phyloP scores from a whole-genome alignment of 192 early-diverging fungal genomes.

The Diversispora epigaea region DNA sequence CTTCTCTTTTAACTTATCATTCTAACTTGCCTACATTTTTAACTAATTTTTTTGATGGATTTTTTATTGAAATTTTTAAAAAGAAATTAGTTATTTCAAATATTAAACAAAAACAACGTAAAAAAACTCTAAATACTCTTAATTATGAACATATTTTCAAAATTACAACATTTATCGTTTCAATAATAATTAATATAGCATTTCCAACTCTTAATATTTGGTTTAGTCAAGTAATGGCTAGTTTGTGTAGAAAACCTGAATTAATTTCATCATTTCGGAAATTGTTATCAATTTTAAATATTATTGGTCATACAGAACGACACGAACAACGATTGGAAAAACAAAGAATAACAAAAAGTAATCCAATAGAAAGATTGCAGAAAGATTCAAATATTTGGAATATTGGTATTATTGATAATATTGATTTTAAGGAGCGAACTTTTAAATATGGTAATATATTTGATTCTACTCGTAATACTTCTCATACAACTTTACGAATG shows the following conservation, averaged over 20 bases:
- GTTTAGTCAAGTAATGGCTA: too few relatives aligned
- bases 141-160: background rate
- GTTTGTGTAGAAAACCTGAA: too few relatives aligned
- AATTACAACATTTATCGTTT: too few relatives aligned
- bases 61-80: background rate
- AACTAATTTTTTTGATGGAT: background rate
- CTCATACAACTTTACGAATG: background rate
- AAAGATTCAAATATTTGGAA: background rate
- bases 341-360: too few relatives aligned
- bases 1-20: background rate
- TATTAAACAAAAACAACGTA: background rate
- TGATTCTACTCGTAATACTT: background rate
- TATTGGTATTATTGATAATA: background rate
- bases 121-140: background rate
- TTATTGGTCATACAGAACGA: too few relatives aligned
- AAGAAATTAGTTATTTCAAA: background rate
- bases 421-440: conserved; percentile 11
- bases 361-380: too few relatives aligned
- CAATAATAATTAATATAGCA: too few relatives aligned
- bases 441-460: conserved; percentile 15
- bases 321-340: too few relatives aligned
- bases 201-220: too few relatives aligned
- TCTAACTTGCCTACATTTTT: background rate
- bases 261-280: too few relatives aligned
- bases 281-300: too few relatives aligned